Conservation (phyloP, 2,329 filamentous ascomycete species). For the Chalaropsis thielavioides region DNA sequence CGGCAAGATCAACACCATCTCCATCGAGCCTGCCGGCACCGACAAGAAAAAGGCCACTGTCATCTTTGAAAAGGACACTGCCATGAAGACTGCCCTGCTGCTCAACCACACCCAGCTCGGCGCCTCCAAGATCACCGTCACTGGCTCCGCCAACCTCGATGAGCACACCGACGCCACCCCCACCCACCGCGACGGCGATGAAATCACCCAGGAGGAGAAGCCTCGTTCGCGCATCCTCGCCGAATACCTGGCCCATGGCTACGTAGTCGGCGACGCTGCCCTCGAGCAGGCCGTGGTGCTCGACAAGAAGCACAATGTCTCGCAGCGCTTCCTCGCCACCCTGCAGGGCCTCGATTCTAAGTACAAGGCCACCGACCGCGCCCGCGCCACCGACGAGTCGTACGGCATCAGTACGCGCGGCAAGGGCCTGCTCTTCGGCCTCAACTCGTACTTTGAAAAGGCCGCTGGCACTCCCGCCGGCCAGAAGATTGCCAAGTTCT, state of each 20-base stretch:
- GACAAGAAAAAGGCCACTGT: conserved; percentile 70
- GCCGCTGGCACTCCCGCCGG: conserved; percentile 76
- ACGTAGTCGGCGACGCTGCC: conserved; percentile 60
- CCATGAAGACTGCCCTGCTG: conserved; percentile 89
- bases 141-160: conserved; percentile 49
- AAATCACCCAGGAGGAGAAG: conserved; percentile 92
- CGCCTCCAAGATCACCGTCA: conserved; percentile 63
- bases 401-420: conserved; percentile 71
- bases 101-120: conserved; percentile 95
- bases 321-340: conserved; percentile 60
- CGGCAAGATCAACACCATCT: conserved; percentile 79
- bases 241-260: conserved; percentile 93
- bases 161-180: conserved; percentile 37
- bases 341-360: conserved; percentile 67
- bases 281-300: conserved; percentile 74
- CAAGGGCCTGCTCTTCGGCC: conserved; percentile 44
- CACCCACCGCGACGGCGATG: conserved; percentile 29
- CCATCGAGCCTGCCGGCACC: conserved; percentile 51
- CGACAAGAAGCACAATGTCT: conserved; percentile 80
- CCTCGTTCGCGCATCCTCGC: conserved; percentile 84
- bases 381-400: conserved; percentile 66
- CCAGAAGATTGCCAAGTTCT: conserved; percentile 77
- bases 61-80: conserved; percentile 91
- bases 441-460: conserved; percentile 90
- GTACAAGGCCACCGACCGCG: conserved; percentile 77